These are phyloP conservation scores for Eucalyptus sp. DNA, from an alignment of 345 rosid genomes.

Conservation along the genomic window DNA sequence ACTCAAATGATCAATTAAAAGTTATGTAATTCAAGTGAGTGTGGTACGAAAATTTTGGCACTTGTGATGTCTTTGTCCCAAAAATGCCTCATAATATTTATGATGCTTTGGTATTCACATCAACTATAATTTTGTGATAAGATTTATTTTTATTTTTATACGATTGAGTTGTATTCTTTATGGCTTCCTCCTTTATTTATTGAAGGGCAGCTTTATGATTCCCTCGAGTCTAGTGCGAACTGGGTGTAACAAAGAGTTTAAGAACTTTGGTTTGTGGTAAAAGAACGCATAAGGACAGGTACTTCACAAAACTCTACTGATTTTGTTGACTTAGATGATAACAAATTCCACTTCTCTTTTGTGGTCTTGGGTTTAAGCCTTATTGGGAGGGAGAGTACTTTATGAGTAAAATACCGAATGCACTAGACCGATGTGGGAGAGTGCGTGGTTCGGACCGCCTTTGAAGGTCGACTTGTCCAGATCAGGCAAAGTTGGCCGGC, in stretches of 20 bases:
- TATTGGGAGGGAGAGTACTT: neutral
- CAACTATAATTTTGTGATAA: neutral
- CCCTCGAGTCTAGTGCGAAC: neutral
- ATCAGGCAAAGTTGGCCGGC: neutral
- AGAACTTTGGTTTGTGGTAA: neutral
- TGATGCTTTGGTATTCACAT: neutral
- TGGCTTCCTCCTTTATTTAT: neutral
- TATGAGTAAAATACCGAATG: neutral
- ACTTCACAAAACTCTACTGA: neutral
- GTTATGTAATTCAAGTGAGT: fast-evolving
- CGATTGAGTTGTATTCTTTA: neutral
- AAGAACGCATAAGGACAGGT: neutral
- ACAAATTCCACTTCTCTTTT: neutral
- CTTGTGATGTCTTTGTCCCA: fast-evolving
- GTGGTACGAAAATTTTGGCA: fast-evolving
- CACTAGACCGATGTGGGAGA: fast-evolving
- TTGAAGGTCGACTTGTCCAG: neutral
- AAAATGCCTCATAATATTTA: neutral
- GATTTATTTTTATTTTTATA: neutral
- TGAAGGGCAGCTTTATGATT: neutral
- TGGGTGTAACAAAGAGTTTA: neutral
- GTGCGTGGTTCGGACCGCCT: fast-evolving
- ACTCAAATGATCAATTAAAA: neutral
- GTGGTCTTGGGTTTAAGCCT: neutral
- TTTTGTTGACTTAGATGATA: neutral